phyloP scores from a whole-genome alignment of 176 grass and related monocot species.

The Aegilops tauschii region DNA sequence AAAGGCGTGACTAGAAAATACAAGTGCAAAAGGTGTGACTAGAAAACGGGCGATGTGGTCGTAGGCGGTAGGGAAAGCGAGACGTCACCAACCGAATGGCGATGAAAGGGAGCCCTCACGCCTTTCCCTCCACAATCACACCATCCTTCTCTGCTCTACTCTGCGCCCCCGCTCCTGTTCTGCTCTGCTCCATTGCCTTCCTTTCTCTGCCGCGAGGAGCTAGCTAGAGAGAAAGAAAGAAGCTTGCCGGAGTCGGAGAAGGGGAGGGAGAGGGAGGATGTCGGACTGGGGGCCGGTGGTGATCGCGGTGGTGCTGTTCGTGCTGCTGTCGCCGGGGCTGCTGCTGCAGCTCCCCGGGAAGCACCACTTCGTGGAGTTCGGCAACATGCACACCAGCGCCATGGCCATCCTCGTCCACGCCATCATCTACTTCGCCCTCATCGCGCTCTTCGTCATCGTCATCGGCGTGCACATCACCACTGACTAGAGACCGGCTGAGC shows the following conservation, averaged over 20 bases:
- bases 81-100: not conserved
- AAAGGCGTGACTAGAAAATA: not conserved
- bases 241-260: too few relatives aligned
- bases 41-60: not conserved
- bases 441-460: slow-evolving; percentile 54
- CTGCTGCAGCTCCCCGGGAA: slow-evolving; percentile 45
- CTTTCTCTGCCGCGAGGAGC: not conserved
- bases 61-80: slow-evolving; percentile 31
- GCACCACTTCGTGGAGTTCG: slow-evolving; percentile 39
- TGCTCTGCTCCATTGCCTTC: not conserved
- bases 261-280: slow-evolving; percentile 16
- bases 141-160: not conserved
- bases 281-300: slow-evolving; percentile 58
- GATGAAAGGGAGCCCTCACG: not conserved
- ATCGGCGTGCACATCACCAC: slow-evolving; percentile 59
- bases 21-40: not conserved
- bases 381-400: slow-evolving; percentile 49
- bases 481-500: not conserved
- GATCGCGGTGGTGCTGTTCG: slow-evolving; percentile 52
- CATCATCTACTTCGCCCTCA: slow-evolving; percentile 56
- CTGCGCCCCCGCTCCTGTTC: not conserved
- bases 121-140: not conserved
- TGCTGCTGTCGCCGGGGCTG: slow-evolving; percentile 59
- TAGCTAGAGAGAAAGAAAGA: too few relatives aligned
- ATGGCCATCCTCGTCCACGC: slow-evolving; percentile 50